Base-by-base conservation (phyloP, 208 protist genomes). In the Tritrichomonas foetus region DNA sequence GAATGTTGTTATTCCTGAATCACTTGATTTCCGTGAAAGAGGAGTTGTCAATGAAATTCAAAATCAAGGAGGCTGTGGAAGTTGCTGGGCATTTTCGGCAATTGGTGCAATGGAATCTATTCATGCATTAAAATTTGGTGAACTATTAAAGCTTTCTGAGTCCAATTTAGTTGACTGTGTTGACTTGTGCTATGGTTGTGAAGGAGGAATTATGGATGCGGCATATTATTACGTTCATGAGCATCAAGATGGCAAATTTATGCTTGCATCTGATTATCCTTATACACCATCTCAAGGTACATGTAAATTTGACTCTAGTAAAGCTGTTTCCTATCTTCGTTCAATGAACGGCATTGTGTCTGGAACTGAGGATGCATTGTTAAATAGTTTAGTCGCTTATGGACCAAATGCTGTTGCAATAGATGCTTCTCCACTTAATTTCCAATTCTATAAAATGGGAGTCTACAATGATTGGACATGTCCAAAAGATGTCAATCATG, bases 1-100 rank as follows among this genome's bases (percentile, higher is more conserved):
- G n/a, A 82, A 82, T 0, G 41, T 13, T 39, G 44, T 50, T 30
- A 33, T 96, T 0, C 95, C 69, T 47, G 69, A 33, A 13, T 33
- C 22, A 41, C 41, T 13, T 8, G 69, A 75, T 36, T 75, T 27
- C 33, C 36, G 69, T 47, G 44, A 33, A n/a, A 75, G 44, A 16
- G 69, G 69, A 75, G 69, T 75, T 75, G n/a, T 75, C 20, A 75
- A 27, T 3, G 33, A 27, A 75, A 41, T 75, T 36, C 36, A 8
- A 44, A 13, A 75, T 75, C 69, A 75, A 44, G 69, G 20, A 36
- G 69, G n/a, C 2, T 75, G 69, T n/a, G 69, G n/a, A 5, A 14
- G 33, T 44, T 27, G 69, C 69, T 75, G 69, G 69, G 69, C 69
- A 20, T 75, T 75, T n/a, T 27, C 69, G 16, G 22, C 69, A 47